Evolutionary conservation across 176 grass and related monocot genomes (phyloP).

Genomic region (Luzula sylvatica): DNA sequence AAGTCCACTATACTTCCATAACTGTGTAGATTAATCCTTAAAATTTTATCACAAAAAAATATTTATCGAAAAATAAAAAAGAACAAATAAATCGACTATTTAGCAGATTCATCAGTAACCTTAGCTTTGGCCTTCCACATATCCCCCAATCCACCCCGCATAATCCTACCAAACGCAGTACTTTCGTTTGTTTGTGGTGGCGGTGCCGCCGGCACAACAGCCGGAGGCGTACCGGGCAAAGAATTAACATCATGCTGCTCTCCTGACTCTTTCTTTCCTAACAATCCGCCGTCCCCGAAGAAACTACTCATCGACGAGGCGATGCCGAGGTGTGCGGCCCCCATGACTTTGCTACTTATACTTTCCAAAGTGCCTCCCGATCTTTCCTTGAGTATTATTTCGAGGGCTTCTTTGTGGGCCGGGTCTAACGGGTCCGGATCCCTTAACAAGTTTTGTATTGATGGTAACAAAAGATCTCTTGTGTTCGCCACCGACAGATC

Average conservation of each 20-base stretch:
- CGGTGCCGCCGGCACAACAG: constrained; percentile 16
- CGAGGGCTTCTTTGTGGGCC: constrained; percentile 90
- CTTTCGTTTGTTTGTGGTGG: constrained; percentile 43
- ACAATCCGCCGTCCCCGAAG: constrained; percentile 61
- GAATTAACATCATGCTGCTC: constrained; percentile 16
- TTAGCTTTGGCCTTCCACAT: constrained; percentile 75
- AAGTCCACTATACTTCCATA: too few species aligned
- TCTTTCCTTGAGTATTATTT: constrained; percentile 72
- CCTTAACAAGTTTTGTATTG: constrained; percentile 80
- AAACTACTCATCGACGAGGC: constrained; percentile 79
- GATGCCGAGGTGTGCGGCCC: constrained; percentile 69
- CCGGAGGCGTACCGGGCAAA: neutral
- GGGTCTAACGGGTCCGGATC: constrained; percentile 80
- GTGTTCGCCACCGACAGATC: constrained; percentile 71
- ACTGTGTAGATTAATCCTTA: too few species aligned
- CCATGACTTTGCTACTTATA: constrained; percentile 77
- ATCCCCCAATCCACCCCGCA: constrained; percentile 77
- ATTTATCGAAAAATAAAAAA: constrained; percentile 10
- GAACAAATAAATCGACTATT: constrained; percentile 15
- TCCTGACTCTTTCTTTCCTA: constrained; percentile 62
- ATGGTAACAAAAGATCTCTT: constrained; percentile 67
- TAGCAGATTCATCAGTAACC: constrained; percentile 32
- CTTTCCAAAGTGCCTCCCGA: constrained; percentile 67
- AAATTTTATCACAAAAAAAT: constrained; percentile 1
- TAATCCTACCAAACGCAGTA: constrained; percentile 73